These are phyloP conservation scores for Xerocomus cyaneibrunnescens DNA, from an alignment of 1,284 basidiomycete genomes.

Conservation along the genomic window DNA sequence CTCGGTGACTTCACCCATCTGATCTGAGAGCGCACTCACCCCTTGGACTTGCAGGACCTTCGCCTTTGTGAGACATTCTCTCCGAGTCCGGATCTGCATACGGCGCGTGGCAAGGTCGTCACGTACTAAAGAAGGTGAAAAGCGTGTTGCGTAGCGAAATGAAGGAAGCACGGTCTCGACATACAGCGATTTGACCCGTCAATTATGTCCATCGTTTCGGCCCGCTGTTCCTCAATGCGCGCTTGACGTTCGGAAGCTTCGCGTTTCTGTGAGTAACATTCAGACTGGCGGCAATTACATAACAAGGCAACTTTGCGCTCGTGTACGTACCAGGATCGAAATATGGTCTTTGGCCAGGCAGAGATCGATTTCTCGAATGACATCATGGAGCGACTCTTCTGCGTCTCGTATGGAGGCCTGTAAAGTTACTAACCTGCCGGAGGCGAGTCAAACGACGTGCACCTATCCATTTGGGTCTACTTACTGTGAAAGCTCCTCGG, in stretches of 20 bases:
- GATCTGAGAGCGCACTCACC: constrained; percentile 33
- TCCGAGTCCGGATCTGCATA: constrained; percentile 48
- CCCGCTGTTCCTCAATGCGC: constrained; percentile 47
- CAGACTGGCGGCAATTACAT: constrained; percentile 27
- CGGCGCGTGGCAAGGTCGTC: constrained; percentile 41
- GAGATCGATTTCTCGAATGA: constrained; percentile 55
- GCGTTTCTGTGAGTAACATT: constrained; percentile 47
- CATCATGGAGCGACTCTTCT: constrained; percentile 54
- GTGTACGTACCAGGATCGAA: constrained; percentile 43
- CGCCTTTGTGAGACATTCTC: constrained; percentile 49
- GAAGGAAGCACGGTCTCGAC: constrained; percentile 28
- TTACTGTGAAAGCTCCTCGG: constrained; percentile 70
- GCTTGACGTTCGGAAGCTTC: constrained; percentile 62
- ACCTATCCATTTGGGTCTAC: constrained; percentile 27
- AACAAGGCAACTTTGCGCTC: constrained; percentile 10
- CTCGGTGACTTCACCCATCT: constrained; percentile 31
- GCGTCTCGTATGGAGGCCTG: constrained; percentile 70
- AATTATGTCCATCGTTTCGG: constrained; percentile 41
- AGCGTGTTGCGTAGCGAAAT: constrained; percentile 16
- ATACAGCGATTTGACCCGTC: constrained; percentile 48
- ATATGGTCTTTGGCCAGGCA: constrained; percentile 46
- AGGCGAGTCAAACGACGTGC: not conserved
- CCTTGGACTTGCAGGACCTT: constrained; percentile 44
- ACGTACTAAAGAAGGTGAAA: constrained; percentile 38
- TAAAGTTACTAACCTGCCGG: constrained; percentile 61